Base-by-base conservation (phyloP, 2,329 filamentous ascomycete species). In the Diplodia sapinea region DNA sequence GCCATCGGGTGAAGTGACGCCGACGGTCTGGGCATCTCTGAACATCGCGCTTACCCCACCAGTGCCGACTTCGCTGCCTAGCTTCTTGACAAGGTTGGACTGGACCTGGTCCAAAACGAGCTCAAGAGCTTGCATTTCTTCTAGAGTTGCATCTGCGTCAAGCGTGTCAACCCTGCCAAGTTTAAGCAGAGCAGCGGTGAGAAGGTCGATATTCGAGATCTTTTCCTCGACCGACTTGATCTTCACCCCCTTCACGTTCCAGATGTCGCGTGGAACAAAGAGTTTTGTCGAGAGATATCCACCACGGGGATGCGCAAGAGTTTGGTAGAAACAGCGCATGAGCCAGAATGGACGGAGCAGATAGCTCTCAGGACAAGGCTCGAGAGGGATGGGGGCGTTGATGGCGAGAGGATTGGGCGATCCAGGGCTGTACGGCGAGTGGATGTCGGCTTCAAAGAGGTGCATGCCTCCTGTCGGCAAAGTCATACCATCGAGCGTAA, bases 261-360 rank as follows among this genome's bases (percentile, higher is more conserved):
- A 99, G 3, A 95, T 92, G 75, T 98, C 94, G 63, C 92, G 87
- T 6, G 95, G 94, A 5, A 99, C 87, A 75, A 99, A 99, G 0
- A 99, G 85, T 73, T 93, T 94, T 26, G 89, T 94, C 65, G 94
- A 96, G 23, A 99, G 76, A 76, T 97, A 99, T 17, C 94, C 95
- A 47, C 95, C 95, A 29, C 93, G 89, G 2, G 94, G 93, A 74
- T 99, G 94, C 20, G 90, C 91, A 54, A 99, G 88, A 0, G 94
- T 97, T 77, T 97, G 93, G 76, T 95, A 96, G 31, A 99, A 85
- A 70, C 91, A 94, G 66, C 95, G 89, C 92, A 99, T 97, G 54
- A 99, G 84, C 95, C 95, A 99, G 79, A 97, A 99, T 1, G 95
- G 96, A 23, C 95, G 89, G n/a, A 98, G 84, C 73, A 97, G 85